A percentile compares a stretch with the other conserved stretches of the same genome.
phyloP scores from a whole-genome alignment of 2,329 filamentous ascomycete genomes.

The Elsinoe perseae region DNA sequence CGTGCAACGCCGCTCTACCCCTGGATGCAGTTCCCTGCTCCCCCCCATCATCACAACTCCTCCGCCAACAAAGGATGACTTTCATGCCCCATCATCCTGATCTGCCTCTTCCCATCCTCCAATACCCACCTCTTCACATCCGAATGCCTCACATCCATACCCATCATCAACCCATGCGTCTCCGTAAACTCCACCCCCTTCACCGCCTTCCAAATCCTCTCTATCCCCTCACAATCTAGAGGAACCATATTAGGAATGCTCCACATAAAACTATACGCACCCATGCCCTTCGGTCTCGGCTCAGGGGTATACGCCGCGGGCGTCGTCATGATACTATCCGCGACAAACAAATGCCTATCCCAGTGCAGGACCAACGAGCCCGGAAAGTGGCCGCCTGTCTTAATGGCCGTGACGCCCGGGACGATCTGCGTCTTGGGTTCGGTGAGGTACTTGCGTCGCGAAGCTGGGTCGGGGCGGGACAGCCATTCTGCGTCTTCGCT shows the following conservation, averaged over 20 bases:
- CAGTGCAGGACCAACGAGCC: slow-evolving; percentile 63
- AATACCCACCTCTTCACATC: slow-evolving; percentile 58
- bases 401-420: slow-evolving; percentile 53
- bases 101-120: slow-evolving; percentile 70
- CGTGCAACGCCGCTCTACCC: no score
- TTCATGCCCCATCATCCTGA: slow-evolving; percentile 31
- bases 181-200: slow-evolving; percentile 54
- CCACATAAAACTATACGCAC: slow-evolving; percentile 65
- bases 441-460: slow-evolving; percentile 41
- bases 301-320: slow-evolving; percentile 39
- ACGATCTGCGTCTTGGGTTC: slow-evolving; percentile 29
- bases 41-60: not conserved
- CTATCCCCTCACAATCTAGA: slow-evolving; percentile 54
- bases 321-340: slow-evolving; percentile 68
- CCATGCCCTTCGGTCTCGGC: slow-evolving; percentile 38
- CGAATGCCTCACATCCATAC: slow-evolving; percentile 50
- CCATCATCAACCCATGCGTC: slow-evolving; percentile 60
- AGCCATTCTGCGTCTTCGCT: slow-evolving; percentile 60
- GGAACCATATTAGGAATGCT: slow-evolving; percentile 69
- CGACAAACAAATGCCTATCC: slow-evolving; percentile 57
- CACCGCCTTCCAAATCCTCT: slow-evolving; percentile 62
- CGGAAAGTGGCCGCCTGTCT: slow-evolving; percentile 72
- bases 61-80: slow-evolving; percentile 24
- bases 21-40: not conserved
- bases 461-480: slow-evolving; percentile 37